A percentile compares a stretch with the other conserved stretches of the same genome.
Evolutionary conservation across 306 rosid species (phyloP).

Genomic region (Arachis stenosperma): DNA sequence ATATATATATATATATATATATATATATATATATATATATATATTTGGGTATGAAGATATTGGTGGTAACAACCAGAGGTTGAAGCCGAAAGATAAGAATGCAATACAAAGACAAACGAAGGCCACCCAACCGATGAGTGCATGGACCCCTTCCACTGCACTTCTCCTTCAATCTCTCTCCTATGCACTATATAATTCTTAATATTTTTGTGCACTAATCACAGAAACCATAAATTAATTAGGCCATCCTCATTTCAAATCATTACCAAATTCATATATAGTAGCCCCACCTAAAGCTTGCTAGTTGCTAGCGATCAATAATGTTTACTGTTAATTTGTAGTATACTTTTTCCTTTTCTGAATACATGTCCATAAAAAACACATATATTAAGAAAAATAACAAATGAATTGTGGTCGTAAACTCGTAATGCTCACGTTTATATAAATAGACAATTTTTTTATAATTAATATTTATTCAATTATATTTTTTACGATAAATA

Average conservation of each 20-base stretch:
- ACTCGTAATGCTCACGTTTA: too few relatives aligned
- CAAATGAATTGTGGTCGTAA: too few relatives aligned
- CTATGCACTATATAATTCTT: neutral
- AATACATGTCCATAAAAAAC: too few relatives aligned
- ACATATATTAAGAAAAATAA: too few relatives aligned
- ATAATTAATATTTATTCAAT: too few relatives aligned
- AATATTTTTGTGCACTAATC: constrained; percentile 39
- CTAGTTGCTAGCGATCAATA: too few relatives aligned
- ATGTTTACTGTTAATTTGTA: too few relatives aligned
- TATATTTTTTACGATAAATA: too few relatives aligned
- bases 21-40: neutral
- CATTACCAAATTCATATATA: constrained; percentile 17
- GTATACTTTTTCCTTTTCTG: too few relatives aligned
- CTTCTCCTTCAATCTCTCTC: neutral
- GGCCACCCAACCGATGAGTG: constrained; percentile 31
- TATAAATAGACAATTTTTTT: too few relatives aligned
- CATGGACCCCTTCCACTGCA: constrained; percentile 37
- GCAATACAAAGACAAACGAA: constrained; percentile 48
- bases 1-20: neutral
- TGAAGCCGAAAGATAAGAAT: constrained; percentile 36
- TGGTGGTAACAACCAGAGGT: constrained; percentile 37
- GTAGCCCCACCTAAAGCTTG: constrained; percentile 26
- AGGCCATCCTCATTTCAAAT: constrained; percentile 6
- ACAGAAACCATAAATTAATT: constrained; percentile 26
- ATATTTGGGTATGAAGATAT: neutral